Conservation (phyloP, 257 asterid species). For the Penstemon barbatus region DNA sequence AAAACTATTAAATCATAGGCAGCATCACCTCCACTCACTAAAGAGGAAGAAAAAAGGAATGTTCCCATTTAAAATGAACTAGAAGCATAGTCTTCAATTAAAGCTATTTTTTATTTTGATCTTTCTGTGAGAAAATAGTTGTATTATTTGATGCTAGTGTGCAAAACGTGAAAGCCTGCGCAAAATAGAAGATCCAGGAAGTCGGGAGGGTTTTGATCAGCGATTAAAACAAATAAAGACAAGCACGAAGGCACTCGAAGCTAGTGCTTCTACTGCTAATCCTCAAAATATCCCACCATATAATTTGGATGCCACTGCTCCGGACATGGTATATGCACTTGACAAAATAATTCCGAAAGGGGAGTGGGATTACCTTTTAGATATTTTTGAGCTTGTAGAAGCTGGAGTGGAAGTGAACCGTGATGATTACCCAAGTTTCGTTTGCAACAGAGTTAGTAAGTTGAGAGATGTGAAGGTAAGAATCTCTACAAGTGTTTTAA, state of each 20-base stretch:
- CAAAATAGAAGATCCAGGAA: slow-evolving; percentile 45
- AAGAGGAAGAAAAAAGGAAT: too few species aligned
- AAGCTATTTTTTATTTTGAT: background rate
- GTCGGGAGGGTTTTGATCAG: slow-evolving; percentile 38
- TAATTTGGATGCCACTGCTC: slow-evolving; percentile 59
- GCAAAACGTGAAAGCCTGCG: slow-evolving; percentile 45
- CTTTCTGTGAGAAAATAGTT: background rate
- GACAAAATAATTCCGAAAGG: slow-evolving; percentile 73
- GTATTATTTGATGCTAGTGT: slow-evolving; percentile 37
- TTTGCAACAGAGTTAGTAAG: slow-evolving; percentile 58
- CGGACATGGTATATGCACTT: slow-evolving; percentile 73
- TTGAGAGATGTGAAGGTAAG: slow-evolving; percentile 56
- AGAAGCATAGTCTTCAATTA: too few species aligned
- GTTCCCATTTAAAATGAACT: too few species aligned
- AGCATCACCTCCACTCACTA: too few species aligned
- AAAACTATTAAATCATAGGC: too few species aligned
- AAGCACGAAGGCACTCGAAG: slow-evolving; percentile 56
- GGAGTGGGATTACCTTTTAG: slow-evolving; percentile 82
- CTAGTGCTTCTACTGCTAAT: slow-evolving; percentile 28
- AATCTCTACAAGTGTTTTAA: background rate
- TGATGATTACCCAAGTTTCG: slow-evolving; percentile 70
- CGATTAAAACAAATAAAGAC: slow-evolving; percentile 39
- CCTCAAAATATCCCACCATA: slow-evolving; percentile 67
- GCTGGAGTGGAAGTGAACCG: slow-evolving; percentile 39
- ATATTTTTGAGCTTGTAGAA: slow-evolving; percentile 44